These are phyloP conservation scores for Globisporangium parvum DNA, from an alignment of 352 stramenopile species.

Conservation along the genomic window DNA sequence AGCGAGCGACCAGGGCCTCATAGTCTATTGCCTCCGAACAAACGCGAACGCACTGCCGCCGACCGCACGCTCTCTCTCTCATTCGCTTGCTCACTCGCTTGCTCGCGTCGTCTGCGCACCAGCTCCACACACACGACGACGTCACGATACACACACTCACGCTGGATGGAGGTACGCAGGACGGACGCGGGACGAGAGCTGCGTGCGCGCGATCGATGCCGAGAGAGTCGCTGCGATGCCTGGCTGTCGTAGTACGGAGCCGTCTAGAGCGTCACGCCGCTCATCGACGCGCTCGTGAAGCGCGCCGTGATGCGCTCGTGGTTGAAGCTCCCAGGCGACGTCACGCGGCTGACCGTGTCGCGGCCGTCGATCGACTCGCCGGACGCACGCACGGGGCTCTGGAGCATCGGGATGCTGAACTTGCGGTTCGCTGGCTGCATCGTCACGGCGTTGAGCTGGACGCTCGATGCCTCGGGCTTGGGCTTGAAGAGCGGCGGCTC, in stretches of 20 bases:
- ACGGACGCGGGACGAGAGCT: too few relatives aligned
- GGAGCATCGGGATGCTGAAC: conserved; percentile 20
- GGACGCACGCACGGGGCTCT: conserved; percentile 12
- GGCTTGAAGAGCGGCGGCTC: conserved; percentile 14
- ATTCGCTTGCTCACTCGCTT: too few relatives aligned
- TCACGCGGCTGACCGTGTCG: conserved; percentile 9
- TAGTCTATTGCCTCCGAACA: not conserved
- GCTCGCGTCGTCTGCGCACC: too few relatives aligned
- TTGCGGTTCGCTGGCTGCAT: conserved; percentile 14
- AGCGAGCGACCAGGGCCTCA: not conserved
- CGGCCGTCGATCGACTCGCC: conserved; percentile 16
- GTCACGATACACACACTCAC: too few relatives aligned
- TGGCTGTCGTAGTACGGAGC: too few relatives aligned
- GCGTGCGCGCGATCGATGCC: too few relatives aligned
- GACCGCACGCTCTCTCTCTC: too few relatives aligned
- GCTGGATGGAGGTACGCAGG: too few relatives aligned
- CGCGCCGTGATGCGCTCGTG: conserved; percentile 12
- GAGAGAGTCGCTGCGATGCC: too few relatives aligned
- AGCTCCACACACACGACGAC: too few relatives aligned
- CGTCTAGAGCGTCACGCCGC: conserved; percentile 13
- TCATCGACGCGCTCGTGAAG: conserved; percentile 13
- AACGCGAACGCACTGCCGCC: too few relatives aligned
- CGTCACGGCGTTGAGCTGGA: conserved; percentile 13
- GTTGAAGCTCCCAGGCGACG: conserved; percentile 13
- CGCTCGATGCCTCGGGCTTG: conserved; percentile 8